phyloP scores from a whole-genome alignment of 2,329 filamentous ascomycete genomes.

The Fusarium poae region DNA sequence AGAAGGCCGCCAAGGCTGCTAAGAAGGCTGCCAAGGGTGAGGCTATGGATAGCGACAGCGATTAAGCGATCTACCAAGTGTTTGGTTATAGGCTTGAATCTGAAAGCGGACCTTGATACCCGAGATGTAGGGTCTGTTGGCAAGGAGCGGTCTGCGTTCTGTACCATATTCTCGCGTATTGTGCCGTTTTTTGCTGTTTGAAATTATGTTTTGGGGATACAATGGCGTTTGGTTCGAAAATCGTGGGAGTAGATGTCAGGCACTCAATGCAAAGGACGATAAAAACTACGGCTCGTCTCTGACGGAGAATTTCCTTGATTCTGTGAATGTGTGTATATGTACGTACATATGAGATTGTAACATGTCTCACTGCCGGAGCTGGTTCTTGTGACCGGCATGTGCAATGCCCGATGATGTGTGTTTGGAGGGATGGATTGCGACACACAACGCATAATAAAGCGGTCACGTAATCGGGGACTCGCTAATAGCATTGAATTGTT shows the following conservation, averaged over 20 bases:
- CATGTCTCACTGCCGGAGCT: slow-evolving; percentile 22
- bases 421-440: slow-evolving; percentile 1
- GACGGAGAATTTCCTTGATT: not conserved
- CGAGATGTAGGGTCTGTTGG: slow-evolving; percentile 44
- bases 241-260: slow-evolving; percentile 50
- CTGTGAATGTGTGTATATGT: slow-evolving; percentile 16
- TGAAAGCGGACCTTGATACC: slow-evolving; percentile 39
- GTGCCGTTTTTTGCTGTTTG: slow-evolving; percentile 42
- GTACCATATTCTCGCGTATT: slow-evolving; percentile 48
- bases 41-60: slow-evolving; percentile 66
- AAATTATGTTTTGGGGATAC: slow-evolving; percentile 44
- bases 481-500: slow-evolving; percentile 23
- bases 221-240: slow-evolving; percentile 51
- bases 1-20: slow-evolving; percentile 69
- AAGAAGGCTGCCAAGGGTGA: slow-evolving; percentile 67
- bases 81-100: slow-evolving; percentile 26
- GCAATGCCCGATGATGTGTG: slow-evolving; percentile 17
- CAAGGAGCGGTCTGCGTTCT: slow-evolving; percentile 47
- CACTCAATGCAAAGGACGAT: slow-evolving; percentile 50
- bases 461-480: slow-evolving; percentile 19
- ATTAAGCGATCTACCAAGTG: slow-evolving; percentile 52
- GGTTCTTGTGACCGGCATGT: slow-evolving; percentile 23
- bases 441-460: slow-evolving; percentile 22
- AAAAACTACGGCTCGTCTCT: slow-evolving; percentile 33
- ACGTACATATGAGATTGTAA: slow-evolving; percentile 2